These are phyloP conservation scores for Rhinocladiella mackenziei DNA, from an alignment of 2,329 filamentous ascomycete species.

Conservation along the genomic window DNA sequence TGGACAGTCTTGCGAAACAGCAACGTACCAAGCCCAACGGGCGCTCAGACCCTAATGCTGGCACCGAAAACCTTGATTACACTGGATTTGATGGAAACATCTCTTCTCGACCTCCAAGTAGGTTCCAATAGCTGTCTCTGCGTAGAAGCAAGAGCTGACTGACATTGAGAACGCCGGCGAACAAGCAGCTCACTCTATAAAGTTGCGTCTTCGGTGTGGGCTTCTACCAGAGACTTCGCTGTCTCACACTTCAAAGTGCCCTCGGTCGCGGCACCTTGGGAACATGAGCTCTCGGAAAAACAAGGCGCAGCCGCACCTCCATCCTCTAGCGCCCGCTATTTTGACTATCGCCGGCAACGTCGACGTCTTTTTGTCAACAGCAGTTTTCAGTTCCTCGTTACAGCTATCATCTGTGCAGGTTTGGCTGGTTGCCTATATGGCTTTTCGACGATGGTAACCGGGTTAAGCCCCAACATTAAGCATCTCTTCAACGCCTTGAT, in stretches of 20 bases:
- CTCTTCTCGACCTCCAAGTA: conserved; percentile 3
- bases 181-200: conserved; percentile 17
- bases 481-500: conserved; percentile 26
- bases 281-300: conserved; percentile 23
- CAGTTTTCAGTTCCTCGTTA: conserved; percentile 19
- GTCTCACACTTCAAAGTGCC: conserved; percentile 21
- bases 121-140: neutral
- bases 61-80: conserved; percentile 1
- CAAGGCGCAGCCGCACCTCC: conserved; percentile 4
- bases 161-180: conserved; percentile 3
- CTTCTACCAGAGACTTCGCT: conserved; percentile 3
- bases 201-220: conserved; percentile 14
- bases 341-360: conserved; percentile 18
- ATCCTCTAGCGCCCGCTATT: conserved; percentile 18
- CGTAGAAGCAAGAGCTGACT: conserved; percentile 1
- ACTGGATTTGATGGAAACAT: conserved; percentile 6
- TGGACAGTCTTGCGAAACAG: neutral
- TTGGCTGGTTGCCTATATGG: conserved; percentile 14
- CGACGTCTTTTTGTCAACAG: conserved; percentile 21
- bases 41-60: neutral
- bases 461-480: conserved; percentile 12
- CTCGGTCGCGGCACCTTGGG: conserved; percentile 17
- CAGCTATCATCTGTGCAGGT: conserved; percentile 19
- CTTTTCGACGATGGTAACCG: conserved; percentile 9
- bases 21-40: neutral